Percentiles rank a stretch among this genome's conserved stretches.
These are phyloP conservation scores for Paracamarosporium sp. DNA, from an alignment of 2,329 filamentous ascomycete species.

Conservation along the genomic window DNA sequence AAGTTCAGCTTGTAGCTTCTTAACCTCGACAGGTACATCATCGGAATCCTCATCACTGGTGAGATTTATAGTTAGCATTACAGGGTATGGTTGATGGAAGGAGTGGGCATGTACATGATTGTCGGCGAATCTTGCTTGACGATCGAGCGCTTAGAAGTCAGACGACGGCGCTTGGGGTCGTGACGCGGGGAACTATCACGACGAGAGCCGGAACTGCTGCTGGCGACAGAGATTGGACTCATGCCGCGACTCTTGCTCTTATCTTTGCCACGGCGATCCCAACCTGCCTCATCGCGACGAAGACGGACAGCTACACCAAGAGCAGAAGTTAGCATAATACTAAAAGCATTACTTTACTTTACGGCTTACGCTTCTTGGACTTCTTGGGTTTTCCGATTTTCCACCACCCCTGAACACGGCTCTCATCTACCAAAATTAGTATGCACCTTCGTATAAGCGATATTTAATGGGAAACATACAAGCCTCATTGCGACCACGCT, in stretches of 20 bases:
- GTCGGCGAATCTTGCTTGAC: conserved; percentile 2
- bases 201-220: conserved; percentile 9
- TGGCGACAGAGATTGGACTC: conserved; percentile 14
- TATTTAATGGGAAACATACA: conserved; percentile 5
- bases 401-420: conserved; percentile 25
- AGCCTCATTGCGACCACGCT: conserved; percentile 30
- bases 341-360: not conserved
- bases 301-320: conserved; percentile 18
- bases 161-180: not conserved
- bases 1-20: conserved; percentile 35
- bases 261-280: conserved; percentile 32
- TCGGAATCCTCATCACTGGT: conserved; percentile 15
- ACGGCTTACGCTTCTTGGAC: conserved; percentile 20
- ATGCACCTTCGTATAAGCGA: not conserved
- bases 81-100: not conserved
- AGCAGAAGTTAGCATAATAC: not conserved
- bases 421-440: conserved; percentile 20
- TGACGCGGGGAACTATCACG: conserved; percentile 1
- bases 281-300: conserved; percentile 32
- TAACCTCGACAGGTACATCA: conserved; percentile 26
- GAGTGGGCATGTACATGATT: conserved; percentile 17
- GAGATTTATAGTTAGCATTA: not conserved
- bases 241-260: conserved; percentile 18
- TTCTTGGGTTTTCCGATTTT: conserved; percentile 35
- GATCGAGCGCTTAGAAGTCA: not conserved